Evolutionary conservation across 129 eudicot species (phyloP), one percentile per base, ranked within the genome.

Genomic region (Gnaphalium uliginosum): DNA sequence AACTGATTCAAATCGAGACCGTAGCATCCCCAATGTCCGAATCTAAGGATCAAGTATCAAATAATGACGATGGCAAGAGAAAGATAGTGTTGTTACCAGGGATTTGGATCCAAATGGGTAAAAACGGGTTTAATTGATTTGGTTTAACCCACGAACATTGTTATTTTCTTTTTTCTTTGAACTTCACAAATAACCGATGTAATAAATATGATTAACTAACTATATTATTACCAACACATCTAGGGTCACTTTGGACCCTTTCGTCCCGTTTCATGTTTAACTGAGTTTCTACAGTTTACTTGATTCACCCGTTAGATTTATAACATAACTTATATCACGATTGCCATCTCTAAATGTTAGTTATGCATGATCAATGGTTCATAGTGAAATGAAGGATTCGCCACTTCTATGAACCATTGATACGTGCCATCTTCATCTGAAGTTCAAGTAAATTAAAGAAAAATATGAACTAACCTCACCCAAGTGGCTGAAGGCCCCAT

Each of bases 401-500:
- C 18, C 35, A 60, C 8, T 25, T 60, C 35, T 17, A 13, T 60
- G 66, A 60, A 6, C 35, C 56, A 24, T 57, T 46, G 14, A 51
- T 46, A 23, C 51, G 24, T 69, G 72, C 4, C 39, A 77, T 72
- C 32, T 58, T 77, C 26, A n/a, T 8, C 8, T 14, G 30, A 63
- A 57, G 8, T 46, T 59, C 6, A 68, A 74, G 19, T 51, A 71
- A 43, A 68, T 22, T 56, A 79, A 35, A 73, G 26, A 35, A n/a
- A 57, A 27, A 46, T 11, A 58, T 54, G 73, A 72, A 86, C 97
- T 77, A 61, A 91, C 99, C 99, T 95, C 99, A 71, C 99, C 99
- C 84, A 95, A 85, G 86, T 95, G 99, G 85, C 97, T 95, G 88
- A 95, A 95, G 64, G 99, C 99, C 79, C 99, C 99, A 73, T 87